Percentiles rank a stretch among this genome's conserved stretches.
These are phyloP conservation scores for Mycena pura DNA, from an alignment of 768 basidiomycete genomes.

Conservation along the genomic window DNA sequence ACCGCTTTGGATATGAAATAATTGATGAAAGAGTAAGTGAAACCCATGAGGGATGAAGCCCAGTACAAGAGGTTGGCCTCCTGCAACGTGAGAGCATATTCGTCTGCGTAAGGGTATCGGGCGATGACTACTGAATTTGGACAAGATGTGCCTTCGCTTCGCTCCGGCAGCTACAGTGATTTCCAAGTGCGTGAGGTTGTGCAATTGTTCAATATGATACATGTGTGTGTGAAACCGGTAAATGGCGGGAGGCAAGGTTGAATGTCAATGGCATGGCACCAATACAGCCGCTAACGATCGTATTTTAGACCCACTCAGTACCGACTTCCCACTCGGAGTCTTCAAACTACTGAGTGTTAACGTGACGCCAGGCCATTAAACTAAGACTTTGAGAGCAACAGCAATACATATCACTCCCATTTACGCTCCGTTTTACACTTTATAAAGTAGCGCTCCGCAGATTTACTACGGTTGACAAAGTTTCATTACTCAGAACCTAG, in stretches of 20 bases:
- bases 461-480: not conserved
- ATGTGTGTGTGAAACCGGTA: not conserved
- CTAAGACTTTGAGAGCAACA: not conserved
- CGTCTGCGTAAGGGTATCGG: not conserved
- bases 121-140: not conserved
- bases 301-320: not conserved
- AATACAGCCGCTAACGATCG: not conserved
- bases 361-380: not conserved
- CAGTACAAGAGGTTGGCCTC: conserved; percentile 10
- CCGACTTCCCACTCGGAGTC: too few species aligned
- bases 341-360: not conserved
- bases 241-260: not conserved
- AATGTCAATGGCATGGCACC: not conserved
- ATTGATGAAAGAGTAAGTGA: not conserved
- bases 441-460: not conserved
- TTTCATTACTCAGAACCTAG: not conserved
- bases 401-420: not conserved
- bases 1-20: not conserved
- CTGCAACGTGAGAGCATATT: not conserved
- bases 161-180: not conserved
- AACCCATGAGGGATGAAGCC: conserved; percentile 6
- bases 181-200: not conserved
- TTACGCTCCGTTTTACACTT: not conserved
- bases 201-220: not conserved
- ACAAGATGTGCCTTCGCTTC: not conserved